Percentiles rank a stretch among this genome's conserved stretches.
Conservation (phyloP, 805 yeast species). For the Spathaspora hagerdaliae region DNA sequence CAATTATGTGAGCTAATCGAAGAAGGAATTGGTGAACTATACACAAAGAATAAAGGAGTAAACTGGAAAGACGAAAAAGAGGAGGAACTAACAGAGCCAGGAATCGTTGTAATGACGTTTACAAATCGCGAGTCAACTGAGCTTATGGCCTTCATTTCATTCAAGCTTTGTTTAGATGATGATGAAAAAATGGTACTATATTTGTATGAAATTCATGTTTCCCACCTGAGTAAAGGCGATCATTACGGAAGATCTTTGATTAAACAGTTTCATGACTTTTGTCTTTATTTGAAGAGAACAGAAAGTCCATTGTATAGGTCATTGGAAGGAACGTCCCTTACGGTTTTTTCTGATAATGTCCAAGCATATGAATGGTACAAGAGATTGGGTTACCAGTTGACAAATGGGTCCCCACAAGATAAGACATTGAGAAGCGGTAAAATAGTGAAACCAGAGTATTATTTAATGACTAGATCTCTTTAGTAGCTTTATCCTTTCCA, state of each 20-base stretch:
- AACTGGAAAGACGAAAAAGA: conserved; percentile 40
- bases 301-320: conserved; percentile 1
- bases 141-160: conserved; percentile 44
- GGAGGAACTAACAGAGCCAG: conserved; percentile 45
- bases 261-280: conserved; percentile 27
- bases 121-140: conserved; percentile 5
- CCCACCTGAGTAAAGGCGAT: conserved; percentile 25
- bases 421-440: conserved; percentile 36
- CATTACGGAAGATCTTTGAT: conserved; percentile 41
- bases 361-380: conserved; percentile 43
- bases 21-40: conserved; percentile 23
- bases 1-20: conserved; percentile 21
- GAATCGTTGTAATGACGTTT: conserved; percentile 42
- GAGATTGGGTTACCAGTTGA: conserved; percentile 31
- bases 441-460: conserved; percentile 40
- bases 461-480: conserved; percentile 3
- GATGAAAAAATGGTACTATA: conserved; percentile 38
- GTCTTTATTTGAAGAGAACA: conserved; percentile 9
- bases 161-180: conserved; percentile 40
- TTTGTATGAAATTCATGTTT: conserved; percentile 55
- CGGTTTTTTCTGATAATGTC: conserved; percentile 48
- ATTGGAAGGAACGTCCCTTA: conserved; percentile 33
- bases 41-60: conserved; percentile 26
- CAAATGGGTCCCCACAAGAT: conserved; percentile 45
- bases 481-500: background rate